These are phyloP conservation scores for Meyerozyma guilliermondii DNA, from an alignment of 1,139 yeast species.

Conservation along the genomic window DNA sequence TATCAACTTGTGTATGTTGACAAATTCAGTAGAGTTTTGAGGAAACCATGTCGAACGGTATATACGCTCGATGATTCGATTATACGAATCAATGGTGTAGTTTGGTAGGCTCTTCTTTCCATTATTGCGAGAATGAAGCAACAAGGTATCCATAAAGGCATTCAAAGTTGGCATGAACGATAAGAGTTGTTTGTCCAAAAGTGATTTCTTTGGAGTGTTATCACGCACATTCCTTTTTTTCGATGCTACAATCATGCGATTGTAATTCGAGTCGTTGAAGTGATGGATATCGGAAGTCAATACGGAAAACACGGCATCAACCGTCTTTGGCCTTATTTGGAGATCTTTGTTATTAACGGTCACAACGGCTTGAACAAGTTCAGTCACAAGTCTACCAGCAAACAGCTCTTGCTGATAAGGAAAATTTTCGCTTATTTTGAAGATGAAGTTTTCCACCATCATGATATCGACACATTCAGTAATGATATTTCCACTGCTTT, in stretches of 20 bases:
- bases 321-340: constrained; percentile 21
- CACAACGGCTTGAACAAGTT: constrained; percentile 20
- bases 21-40: constrained; percentile 10
- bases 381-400: constrained; percentile 18
- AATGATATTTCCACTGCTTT: neutral
- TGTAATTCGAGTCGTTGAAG: constrained; percentile 28
- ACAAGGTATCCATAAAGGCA: constrained; percentile 18
- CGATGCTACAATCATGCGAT: constrained; percentile 13
- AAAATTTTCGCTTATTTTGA: constrained; percentile 24
- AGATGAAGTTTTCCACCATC: constrained; percentile 31
- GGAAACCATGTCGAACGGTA: constrained; percentile 23
- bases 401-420: constrained; percentile 15
- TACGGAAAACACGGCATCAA: constrained; percentile 25
- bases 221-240: constrained; percentile 12
- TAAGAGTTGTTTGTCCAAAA: constrained; percentile 21
- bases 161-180: constrained; percentile 11
- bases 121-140: constrained; percentile 13
- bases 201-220: constrained; percentile 21
- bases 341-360: constrained; percentile 16
- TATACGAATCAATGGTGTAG: constrained; percentile 20
- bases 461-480: constrained; percentile 17
- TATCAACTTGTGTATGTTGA: constrained; percentile 21
- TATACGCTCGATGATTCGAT: constrained; percentile 20
- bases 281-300: constrained; percentile 32
- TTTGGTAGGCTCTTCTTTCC: constrained; percentile 14